Conservation (phyloP, 805 yeast genomes). For the Barnettozyma pratensis region DNA sequence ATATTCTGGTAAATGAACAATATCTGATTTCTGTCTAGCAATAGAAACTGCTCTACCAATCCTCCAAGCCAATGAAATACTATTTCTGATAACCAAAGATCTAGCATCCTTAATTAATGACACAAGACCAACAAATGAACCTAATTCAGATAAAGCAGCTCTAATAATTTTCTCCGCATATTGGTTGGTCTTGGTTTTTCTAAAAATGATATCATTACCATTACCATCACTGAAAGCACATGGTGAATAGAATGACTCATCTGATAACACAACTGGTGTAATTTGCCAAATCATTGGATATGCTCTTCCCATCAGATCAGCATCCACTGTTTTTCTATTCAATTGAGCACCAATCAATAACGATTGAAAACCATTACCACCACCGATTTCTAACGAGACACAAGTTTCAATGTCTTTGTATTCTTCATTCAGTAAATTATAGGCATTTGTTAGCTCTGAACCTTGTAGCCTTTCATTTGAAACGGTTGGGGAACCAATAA, state of each 20-base stretch:
- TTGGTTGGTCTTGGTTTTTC: conserved; percentile 28
- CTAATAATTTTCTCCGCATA: conserved; percentile 33
- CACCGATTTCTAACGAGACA: conserved; percentile 39
- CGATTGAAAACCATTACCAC: conserved; percentile 36
- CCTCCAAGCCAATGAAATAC: conserved; percentile 39
- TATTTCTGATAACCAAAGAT: conserved; percentile 28
- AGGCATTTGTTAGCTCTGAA: conserved; percentile 31
- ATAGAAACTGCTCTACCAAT: conserved; percentile 39
- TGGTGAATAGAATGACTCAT: conserved; percentile 22
- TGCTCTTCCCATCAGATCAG: conserved; percentile 34
- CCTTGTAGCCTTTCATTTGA: conserved; percentile 31
- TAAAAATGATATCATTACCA: conserved; percentile 30
- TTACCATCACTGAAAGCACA: conserved; percentile 35
- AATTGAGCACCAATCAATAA: conserved; percentile 26
- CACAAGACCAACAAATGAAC: conserved; percentile 33
- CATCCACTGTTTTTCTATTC: conserved; percentile 29
- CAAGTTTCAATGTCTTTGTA: conserved; percentile 32
- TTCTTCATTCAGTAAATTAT: conserved; percentile 22
- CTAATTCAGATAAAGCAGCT: conserved; percentile 38
- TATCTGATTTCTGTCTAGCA: conserved; percentile 33
- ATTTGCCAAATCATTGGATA: conserved; percentile 30
- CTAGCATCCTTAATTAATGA: conserved; percentile 31
- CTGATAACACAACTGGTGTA: conserved; percentile 20
- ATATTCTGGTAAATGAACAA: conserved; percentile 29
- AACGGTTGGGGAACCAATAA: conserved; percentile 20